Conservation (phyloP, 1,139 yeast genomes). For the Sugiyamaella novakii region DNA sequence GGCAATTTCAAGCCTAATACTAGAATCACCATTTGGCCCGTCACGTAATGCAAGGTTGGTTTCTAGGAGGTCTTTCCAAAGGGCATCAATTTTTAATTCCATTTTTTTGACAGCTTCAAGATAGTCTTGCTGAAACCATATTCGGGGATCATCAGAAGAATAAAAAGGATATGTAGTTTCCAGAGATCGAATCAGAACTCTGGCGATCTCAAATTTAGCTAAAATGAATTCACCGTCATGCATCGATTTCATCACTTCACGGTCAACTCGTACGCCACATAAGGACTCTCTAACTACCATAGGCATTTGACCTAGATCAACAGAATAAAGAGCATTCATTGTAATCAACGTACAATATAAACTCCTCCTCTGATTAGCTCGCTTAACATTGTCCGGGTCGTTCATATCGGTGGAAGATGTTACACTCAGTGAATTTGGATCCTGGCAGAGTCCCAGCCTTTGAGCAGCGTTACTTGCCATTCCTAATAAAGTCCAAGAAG, state of each 20-base stretch:
- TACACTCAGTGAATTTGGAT: conserved; percentile 22
- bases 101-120: conserved; percentile 9
- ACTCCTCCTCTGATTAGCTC: conserved; percentile 16
- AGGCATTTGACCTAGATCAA: conserved; percentile 24
- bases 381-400: neutral
- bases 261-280: conserved; percentile 8
- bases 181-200: conserved; percentile 15
- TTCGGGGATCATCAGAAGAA: conserved; percentile 11
- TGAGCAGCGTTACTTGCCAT: conserved; percentile 26
- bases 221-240: conserved; percentile 23
- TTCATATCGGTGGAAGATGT: neutral
- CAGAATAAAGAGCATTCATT: conserved; percentile 23
- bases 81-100: conserved; percentile 19
- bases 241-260: conserved; percentile 11
- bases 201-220: conserved; percentile 21
- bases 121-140: conserved; percentile 7
- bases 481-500: conserved; percentile 26
- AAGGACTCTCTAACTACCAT: conserved; percentile 19
- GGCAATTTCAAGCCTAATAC: conserved; percentile 21
- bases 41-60: conserved; percentile 14
- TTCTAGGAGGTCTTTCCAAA: conserved; percentile 14
- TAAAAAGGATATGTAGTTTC: conserved; percentile 21
- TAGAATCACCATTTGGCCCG: conserved; percentile 16
- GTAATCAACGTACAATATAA: conserved; percentile 20
- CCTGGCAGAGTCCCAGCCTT: conserved; percentile 25